Evolutionary conservation across 106 monocot genomes (phyloP).

Genomic region (Acorus calamus): DNA sequence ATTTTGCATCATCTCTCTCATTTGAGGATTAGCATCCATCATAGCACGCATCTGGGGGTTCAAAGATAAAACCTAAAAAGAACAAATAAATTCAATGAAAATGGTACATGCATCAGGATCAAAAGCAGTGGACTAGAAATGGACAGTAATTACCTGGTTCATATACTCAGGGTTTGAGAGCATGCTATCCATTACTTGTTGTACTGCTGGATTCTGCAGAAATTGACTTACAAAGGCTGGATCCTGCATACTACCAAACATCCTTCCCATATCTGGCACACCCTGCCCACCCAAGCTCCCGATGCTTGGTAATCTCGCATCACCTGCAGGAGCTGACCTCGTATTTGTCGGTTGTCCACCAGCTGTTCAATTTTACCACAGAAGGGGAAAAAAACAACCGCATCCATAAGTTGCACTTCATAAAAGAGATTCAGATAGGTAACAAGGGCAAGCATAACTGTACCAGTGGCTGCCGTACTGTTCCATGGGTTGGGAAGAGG

Average conservation of each 20-base stretch:
- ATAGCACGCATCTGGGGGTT: constrained; percentile 57
- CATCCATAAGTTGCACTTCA: background rate
- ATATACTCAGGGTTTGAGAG: constrained; percentile 76
- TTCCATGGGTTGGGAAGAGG: constrained; percentile 97
- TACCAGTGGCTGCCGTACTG: constrained; percentile 21
- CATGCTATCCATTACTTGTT: constrained; percentile 72
- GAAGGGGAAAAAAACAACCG: background rate
- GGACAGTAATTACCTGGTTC: constrained; percentile 55
- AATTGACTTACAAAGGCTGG: constrained; percentile 47
- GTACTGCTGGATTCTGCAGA: constrained; percentile 71
- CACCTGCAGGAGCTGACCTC: constrained; percentile 31
- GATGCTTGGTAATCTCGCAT: constrained; percentile 32
- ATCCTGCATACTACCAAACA: constrained; percentile 48
- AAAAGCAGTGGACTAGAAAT: background rate
- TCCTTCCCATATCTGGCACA: constrained; percentile 53
- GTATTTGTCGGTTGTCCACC: constrained; percentile 30
- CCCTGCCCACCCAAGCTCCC: constrained; percentile 53
- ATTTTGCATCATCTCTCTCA: constrained; percentile 81
- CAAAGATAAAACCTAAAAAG: constrained; percentile 33
- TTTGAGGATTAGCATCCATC: constrained; percentile 54
- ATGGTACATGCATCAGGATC: background rate
- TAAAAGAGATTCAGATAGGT: too few relatives aligned
- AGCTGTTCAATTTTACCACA: constrained; percentile 10
- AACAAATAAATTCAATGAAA: background rate
- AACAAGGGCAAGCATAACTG: background rate